These are phyloP conservation scores for Plasmodium ovale DNA, from an alignment of 169 alveolate species.

Conservation along the genomic window DNA sequence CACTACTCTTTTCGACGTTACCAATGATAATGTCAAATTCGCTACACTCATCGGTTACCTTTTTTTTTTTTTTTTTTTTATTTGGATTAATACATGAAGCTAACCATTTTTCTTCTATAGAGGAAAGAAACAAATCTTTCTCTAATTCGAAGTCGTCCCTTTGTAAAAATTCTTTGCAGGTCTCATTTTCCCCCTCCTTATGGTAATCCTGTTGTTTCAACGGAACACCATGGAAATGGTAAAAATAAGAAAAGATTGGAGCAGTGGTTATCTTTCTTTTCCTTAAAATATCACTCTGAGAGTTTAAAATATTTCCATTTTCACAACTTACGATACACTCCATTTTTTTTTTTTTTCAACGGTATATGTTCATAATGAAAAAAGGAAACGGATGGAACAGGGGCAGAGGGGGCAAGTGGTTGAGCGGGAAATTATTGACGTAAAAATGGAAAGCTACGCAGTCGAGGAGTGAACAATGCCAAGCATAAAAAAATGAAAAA, in stretches of 20 bases:
- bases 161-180: background rate
- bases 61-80: background rate
- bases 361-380: slow-evolving; percentile 1
- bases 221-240: background rate
- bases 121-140: background rate
- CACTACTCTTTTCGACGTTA: too few relatives aligned
- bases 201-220: background rate
- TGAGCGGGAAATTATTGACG: too few relatives aligned
- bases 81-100: background rate
- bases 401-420: too few relatives aligned
- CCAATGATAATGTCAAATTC: too few relatives aligned
- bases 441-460: too few relatives aligned
- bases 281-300: slow-evolving; percentile 9
- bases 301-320: background rate
- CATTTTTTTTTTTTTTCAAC: background rate
- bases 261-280: slow-evolving; percentile 12
- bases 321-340: background rate
- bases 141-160: background rate
- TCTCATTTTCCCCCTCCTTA: background rate
- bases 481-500: background rate
- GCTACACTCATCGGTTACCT: too few relatives aligned
- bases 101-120: background rate
- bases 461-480: background rate
- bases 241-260: too few relatives aligned
- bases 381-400: background rate